Conservation (phyloP, 495 filamentous ascomycete genomes). For the Trichoderma parareesei region DNA sequence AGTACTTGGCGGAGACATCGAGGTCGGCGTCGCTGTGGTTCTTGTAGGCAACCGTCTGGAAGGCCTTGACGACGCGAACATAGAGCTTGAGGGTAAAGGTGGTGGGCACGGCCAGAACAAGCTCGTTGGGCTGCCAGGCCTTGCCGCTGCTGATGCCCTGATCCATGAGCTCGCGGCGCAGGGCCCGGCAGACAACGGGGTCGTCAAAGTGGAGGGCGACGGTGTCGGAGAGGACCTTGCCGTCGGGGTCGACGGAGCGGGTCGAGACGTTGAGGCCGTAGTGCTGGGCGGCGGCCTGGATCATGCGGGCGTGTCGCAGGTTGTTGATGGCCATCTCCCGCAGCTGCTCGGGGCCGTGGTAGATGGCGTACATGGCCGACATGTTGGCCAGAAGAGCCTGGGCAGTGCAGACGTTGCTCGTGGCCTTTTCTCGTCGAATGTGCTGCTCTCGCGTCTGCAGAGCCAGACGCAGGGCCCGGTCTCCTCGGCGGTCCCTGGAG, state of each 20-base stretch:
- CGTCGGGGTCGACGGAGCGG: constrained; percentile 45
- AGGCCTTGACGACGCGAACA: constrained; percentile 40
- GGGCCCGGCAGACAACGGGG: constrained; percentile 2
- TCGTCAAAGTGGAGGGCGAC: constrained; percentile 54
- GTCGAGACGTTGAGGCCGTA: constrained; percentile 57
- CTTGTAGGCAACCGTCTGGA: constrained; percentile 33
- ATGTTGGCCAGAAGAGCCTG: constrained; percentile 95
- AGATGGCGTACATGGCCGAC: constrained; percentile 96
- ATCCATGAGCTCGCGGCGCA: constrained; percentile 1
- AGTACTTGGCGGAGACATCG: constrained; percentile 25
- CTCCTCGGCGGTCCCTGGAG: constrained; percentile 83
- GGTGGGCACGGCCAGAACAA: constrained; percentile 4
- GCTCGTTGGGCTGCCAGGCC: neutral
- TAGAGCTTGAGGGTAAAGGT: constrained; percentile 26
- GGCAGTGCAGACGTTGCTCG: constrained; percentile 97
- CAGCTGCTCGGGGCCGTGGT: constrained; percentile 84
- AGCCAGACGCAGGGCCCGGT: constrained; percentile 77
- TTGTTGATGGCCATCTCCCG: constrained; percentile 76
- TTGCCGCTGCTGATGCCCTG: constrained; percentile 3
- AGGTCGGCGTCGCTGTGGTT: constrained; percentile 23
- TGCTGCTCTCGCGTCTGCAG: constrained; percentile 96
- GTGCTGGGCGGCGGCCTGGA: constrained; percentile 59
- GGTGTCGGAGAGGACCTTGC: constrained; percentile 69
- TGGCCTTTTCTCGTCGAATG: constrained; percentile 95
- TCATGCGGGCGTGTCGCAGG: constrained; percentile 57